Percentiles rank a stretch among this genome's conserved stretches.
Conservation (phyloP, 176 grass and related monocot genomes). For the Bromus sterilis region DNA sequence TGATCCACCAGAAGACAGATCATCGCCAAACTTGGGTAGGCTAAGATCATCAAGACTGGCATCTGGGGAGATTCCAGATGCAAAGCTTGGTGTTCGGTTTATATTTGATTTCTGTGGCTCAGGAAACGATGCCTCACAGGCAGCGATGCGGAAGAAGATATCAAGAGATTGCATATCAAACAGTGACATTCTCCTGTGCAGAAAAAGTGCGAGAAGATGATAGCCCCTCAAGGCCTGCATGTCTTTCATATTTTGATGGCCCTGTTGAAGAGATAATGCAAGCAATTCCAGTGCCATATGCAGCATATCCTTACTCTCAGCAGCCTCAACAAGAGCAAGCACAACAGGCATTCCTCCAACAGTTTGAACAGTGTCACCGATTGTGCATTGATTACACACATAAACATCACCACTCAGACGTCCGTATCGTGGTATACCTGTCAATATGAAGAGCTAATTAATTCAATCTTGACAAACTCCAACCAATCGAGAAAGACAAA, state of each 20-base stretch:
- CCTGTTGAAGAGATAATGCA: slow-evolving; percentile 88
- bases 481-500: slow-evolving; percentile 21
- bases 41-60: slow-evolving; percentile 79
- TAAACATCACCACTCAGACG: slow-evolving; percentile 91
- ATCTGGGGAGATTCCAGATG: slow-evolving; percentile 59
- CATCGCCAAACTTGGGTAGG: slow-evolving; percentile 76
- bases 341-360: slow-evolving; percentile 94
- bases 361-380: slow-evolving; percentile 91
- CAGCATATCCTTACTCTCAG: slow-evolving; percentile 89
- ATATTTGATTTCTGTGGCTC: slow-evolving; percentile 74
- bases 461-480: slow-evolving; percentile 23
- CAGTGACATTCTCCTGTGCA: slow-evolving; percentile 78
- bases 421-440: slow-evolving; percentile 98
- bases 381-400: slow-evolving; percentile 84
- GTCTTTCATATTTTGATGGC: slow-evolving; percentile 81
- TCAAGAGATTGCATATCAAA: slow-evolving; percentile 99
- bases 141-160: slow-evolving; percentile 99
- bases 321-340: slow-evolving; percentile 89
- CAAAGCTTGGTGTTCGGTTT: slow-evolving; percentile 61
- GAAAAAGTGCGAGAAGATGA: slow-evolving; percentile 92
- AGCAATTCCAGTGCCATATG: slow-evolving; percentile 94
- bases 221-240: slow-evolving; percentile 93
- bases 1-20: slow-evolving; percentile 84
- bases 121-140: slow-evolving; percentile 93
- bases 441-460: slow-evolving; percentile 20